Evolutionary conservation across 2,329 filamentous ascomycete species (phyloP), one percentile per base, ranked within the genome.

Genomic region (Amesomyces nigricolor): DNA sequence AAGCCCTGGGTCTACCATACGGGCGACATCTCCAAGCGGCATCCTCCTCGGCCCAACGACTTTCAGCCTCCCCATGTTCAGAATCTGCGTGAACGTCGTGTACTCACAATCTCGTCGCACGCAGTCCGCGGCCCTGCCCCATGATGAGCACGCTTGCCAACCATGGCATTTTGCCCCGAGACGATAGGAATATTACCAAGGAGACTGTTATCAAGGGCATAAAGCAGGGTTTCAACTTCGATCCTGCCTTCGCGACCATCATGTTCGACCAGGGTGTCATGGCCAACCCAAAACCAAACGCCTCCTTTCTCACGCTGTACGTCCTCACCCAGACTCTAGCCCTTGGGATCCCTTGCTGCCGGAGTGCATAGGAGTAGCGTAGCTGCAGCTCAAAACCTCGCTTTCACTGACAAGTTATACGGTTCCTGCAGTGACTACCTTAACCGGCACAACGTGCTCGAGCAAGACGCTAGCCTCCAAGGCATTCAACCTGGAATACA

Each of bases 81-180:
- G 14, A 7, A 7, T 7, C 14, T 22, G 1, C 13, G 37, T 19
- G 10, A n/a, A n/a, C 11, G 6, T 26, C 17, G 5, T 38, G 11
- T 17, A 13, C 43, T 51, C 16, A 51, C 13, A 19, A 5, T 32
- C 13, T n/a, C 11, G 11, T 19, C 17, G 17, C 17, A 19, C 17
- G 2, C 35, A 72, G 68, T 69, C 32, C 66, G 70, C 14, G 68
- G 72, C 0, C 75, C 76, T 79, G 76, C 53, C 76, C 77, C 1
- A 76, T 77, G 71, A 66, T 79, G 58, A 79, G 79, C 62, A 71
- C 75, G 0, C 66, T 79, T 14, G 73, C 75, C 11, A 79, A 78
- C 59, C 72, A 78, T 51, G 72, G 71, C 4, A 76, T 74, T 54
- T 68, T 79, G 3, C 74, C 73, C 3, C 76, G 70, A 45, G 65